Conservation (phyloP, 495 filamentous ascomycete genomes). For the Peziza echinospora region DNA sequence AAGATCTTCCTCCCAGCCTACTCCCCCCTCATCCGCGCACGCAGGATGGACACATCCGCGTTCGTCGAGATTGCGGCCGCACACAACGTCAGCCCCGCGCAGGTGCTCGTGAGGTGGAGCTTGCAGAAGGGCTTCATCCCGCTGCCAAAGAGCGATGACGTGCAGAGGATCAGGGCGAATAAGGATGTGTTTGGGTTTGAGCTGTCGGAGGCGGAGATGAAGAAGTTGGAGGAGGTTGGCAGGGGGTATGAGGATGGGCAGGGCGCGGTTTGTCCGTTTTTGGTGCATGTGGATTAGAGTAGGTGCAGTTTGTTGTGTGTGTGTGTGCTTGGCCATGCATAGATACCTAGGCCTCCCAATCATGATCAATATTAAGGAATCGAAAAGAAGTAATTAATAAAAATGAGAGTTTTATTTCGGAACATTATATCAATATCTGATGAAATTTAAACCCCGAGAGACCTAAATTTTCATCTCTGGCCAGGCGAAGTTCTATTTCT, state of each 20-base stretch:
- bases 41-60: conserved; percentile 41
- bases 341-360: too few relatives aligned
- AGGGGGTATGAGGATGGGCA: conserved; percentile 9
- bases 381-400: too few relatives aligned
- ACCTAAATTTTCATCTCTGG: too few relatives aligned
- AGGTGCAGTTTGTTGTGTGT: too few relatives aligned
- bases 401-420: too few relatives aligned
- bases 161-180: conserved; percentile 45
- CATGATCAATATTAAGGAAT: too few relatives aligned
- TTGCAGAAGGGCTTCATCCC: conserved; percentile 60
- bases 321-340: too few relatives aligned
- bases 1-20: conserved; percentile 62
- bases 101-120: conserved; percentile 71
- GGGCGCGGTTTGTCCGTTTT: conserved; percentile 1
- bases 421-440: too few relatives aligned
- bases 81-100: conserved; percentile 49
- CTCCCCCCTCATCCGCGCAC: conserved; percentile 48
- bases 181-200: conserved; percentile 28
- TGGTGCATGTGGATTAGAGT: conserved; percentile 1
- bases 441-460: too few relatives aligned
- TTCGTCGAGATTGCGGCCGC: conserved; percentile 41
- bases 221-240: conserved; percentile 22
- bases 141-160: conserved; percentile 54
- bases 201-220: conserved; percentile 26
- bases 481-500: too few relatives aligned